These are phyloP conservation scores for Rugonectria rugulosa DNA, from an alignment of 2,329 filamentous ascomycete genomes.

Conservation along the genomic window DNA sequence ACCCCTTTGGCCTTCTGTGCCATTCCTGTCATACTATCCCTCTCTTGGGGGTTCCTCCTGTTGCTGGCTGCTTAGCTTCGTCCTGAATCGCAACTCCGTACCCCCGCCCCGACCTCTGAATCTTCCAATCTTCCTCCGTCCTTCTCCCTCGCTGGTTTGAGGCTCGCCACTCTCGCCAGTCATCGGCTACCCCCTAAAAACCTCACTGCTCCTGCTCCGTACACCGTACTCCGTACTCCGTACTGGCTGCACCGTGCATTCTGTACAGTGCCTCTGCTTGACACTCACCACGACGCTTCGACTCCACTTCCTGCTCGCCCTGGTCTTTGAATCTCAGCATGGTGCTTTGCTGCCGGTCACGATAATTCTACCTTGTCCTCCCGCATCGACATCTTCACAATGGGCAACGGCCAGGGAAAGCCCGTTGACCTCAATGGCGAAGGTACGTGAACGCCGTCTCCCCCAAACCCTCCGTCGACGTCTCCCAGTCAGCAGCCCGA, in stretches of 20 bases:
- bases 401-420: slow-evolving; percentile 97
- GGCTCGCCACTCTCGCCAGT: slow-evolving; percentile 8
- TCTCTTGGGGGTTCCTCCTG: slow-evolving; percentile 6
- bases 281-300: slow-evolving; percentile 33
- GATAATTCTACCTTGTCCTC: slow-evolving; percentile 41
- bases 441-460: slow-evolving; percentile 61
- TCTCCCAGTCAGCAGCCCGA: slow-evolving; percentile 20
- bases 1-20: slow-evolving; percentile 10
- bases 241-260: background rate
- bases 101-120: slow-evolving; percentile 5
- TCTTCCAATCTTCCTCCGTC: background rate
- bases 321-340: slow-evolving; percentile 38
- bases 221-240: background rate
- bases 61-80: background rate
- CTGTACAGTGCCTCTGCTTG: slow-evolving; percentile 30
- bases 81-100: slow-evolving; percentile 12
- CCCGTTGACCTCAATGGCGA: slow-evolving; percentile 91
- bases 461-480: slow-evolving; percentile 12
- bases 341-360: slow-evolving; percentile 39
- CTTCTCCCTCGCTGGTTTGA: no score
- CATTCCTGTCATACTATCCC: slow-evolving; percentile 7
- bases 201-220: background rate
- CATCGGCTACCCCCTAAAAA: no score
- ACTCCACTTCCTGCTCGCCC: slow-evolving; percentile 34
- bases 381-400: slow-evolving; percentile 50